phyloP scores from a whole-genome alignment of 768 basidiomycete genomes.

The Holtermannia corniformis region DNA sequence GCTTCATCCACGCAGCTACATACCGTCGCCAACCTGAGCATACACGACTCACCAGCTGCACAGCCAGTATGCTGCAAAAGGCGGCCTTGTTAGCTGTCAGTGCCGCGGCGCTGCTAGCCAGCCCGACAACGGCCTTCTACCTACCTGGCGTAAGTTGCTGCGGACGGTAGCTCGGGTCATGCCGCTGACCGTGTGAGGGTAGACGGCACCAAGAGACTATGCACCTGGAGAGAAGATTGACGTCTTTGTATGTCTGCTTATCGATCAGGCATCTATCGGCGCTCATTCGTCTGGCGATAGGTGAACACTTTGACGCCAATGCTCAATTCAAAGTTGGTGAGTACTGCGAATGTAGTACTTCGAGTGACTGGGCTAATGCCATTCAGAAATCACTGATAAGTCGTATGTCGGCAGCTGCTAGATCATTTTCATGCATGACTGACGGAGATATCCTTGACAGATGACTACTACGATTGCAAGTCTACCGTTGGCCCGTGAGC shows the following conservation, averaged over 20 bases:
- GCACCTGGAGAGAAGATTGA: conserved; percentile 57
- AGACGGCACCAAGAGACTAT: conserved; percentile 75
- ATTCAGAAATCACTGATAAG: conserved; percentile 80
- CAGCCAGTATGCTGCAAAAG: no score
- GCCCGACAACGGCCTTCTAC: conserved; percentile 58
- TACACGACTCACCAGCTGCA: no score
- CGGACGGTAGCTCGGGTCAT: neutral
- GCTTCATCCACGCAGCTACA: no score
- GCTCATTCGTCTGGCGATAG: no score
- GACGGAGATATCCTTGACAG: conserved; percentile 45
- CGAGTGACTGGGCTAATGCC: conserved; percentile 5
- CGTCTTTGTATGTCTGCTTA: conserved; percentile 15
- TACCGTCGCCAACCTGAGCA: no score
- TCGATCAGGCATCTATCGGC: conserved; percentile 29
- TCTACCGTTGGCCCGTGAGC: neutral
- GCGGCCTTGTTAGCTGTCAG: neutral
- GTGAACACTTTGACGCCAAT: conserved; percentile 88
- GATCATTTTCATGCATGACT: conserved; percentile 3
- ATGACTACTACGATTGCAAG: conserved; percentile 76
- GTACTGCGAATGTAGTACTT: conserved; percentile 5
- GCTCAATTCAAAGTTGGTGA: conserved; percentile 45
- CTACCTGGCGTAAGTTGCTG: conserved; percentile 51
- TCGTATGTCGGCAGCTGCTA: conserved; percentile 48
- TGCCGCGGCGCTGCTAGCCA: conserved; percentile 4
- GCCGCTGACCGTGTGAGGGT: neutral